These are phyloP conservation scores for Passiflora organensis DNA, from an alignment of 345 rosid genomes.

Conservation along the genomic window DNA sequence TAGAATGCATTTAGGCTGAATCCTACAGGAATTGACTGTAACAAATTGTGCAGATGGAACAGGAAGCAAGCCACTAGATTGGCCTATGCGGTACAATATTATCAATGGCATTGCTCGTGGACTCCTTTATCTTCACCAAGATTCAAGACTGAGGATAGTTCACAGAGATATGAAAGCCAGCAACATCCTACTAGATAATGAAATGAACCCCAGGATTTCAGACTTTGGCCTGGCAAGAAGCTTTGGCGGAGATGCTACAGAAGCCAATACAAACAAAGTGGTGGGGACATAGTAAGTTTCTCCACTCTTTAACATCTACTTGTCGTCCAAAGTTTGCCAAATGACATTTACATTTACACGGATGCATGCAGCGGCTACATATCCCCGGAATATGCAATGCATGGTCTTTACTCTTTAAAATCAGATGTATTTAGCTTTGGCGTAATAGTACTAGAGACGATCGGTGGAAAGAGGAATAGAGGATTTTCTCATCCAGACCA, in stretches of 20 bases:
- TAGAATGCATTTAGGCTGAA: too few species aligned
- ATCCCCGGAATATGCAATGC: constrained; percentile 6
- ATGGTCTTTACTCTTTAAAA: constrained; percentile 3
- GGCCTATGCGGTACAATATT: constrained; percentile 18
- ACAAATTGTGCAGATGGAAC: constrained; percentile 10
- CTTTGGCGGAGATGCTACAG: constrained; percentile 1
- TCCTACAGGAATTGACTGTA: too few species aligned
- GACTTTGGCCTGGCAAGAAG: constrained; percentile 16
- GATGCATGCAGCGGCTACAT: constrained; percentile 8
- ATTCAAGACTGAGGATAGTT: constrained; percentile 14
- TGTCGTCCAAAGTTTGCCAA: neutral
- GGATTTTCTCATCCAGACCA: neutral
- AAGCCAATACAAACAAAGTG: constrained; percentile 4
- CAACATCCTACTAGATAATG: constrained; percentile 15
- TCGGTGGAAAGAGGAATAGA: neutral
- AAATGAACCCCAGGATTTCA: constrained; percentile 26
- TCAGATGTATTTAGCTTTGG: constrained; percentile 12
- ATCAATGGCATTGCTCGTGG: constrained; percentile 23
- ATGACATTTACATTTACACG: too few species aligned
- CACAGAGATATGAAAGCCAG: constrained; percentile 27
- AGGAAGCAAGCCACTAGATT: constrained; percentile 1
- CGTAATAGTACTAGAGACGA: neutral
- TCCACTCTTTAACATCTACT: too few species aligned
- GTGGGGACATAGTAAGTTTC: constrained; percentile 4
- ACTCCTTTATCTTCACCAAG: constrained; percentile 22